Conservation (phyloP, 345 rosid species). For the Melastoma malabathricum region DNA sequence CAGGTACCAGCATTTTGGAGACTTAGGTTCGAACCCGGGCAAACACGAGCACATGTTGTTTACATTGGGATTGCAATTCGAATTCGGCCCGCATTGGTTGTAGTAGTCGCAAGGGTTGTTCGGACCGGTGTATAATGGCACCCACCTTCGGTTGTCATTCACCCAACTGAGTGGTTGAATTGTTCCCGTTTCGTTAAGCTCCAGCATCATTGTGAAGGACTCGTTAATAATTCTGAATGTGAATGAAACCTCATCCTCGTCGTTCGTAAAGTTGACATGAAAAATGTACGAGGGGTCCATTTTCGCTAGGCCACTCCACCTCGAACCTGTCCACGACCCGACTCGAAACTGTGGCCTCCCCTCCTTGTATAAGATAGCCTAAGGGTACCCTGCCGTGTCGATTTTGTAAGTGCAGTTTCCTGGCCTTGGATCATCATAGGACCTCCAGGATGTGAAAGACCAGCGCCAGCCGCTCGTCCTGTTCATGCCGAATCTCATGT, state of each 20-base stretch:
- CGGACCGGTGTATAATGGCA: constrained; percentile 24
- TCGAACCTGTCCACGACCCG: constrained; percentile 15
- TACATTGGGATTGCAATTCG: constrained; percentile 22
- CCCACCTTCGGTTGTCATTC: constrained; percentile 23
- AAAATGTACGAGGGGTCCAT: constrained; percentile 13
- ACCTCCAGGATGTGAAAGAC: constrained; percentile 39
- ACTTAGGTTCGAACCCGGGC: constrained; percentile 50
- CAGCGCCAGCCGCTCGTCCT: constrained; percentile 17
- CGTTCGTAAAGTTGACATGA: constrained; percentile 14
- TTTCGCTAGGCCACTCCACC: too few relatives aligned
- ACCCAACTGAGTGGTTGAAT: constrained; percentile 34
- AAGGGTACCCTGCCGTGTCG: constrained; percentile 33
- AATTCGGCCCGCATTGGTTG: constrained; percentile 34
- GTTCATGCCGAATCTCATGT: constrained; percentile 53
- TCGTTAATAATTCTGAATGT: constrained; percentile 7
- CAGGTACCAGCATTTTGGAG: constrained; percentile 21
- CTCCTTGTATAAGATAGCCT: constrained; percentile 31
- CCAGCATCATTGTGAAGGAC: constrained; percentile 25
- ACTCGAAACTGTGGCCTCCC: constrained; percentile 24
- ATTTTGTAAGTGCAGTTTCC: constrained; percentile 32
- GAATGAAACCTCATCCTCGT: constrained; percentile 20
- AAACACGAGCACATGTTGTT: constrained; percentile 34
- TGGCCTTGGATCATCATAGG: constrained; percentile 28
- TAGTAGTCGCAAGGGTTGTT: constrained; percentile 52
- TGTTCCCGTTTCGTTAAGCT: constrained; percentile 32